Conservation (phyloP, 225 moss, liverwort and hornwort species). For the Climacium dendroides region DNA sequence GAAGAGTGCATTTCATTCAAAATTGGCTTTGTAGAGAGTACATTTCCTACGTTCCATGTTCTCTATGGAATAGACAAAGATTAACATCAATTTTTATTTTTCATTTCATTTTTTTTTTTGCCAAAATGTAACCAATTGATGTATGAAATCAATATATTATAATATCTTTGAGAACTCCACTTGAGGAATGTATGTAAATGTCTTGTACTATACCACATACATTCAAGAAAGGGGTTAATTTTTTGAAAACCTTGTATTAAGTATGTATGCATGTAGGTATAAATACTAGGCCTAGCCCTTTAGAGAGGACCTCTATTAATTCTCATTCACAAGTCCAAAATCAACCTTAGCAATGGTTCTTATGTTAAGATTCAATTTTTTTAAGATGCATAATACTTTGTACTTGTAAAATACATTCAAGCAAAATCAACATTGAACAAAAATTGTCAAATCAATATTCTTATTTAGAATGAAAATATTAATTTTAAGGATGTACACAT, state of each 20-base stretch:
- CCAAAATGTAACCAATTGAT: accelerated
- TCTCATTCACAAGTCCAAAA: accelerated
- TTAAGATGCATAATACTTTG: neutral
- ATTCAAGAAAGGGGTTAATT: neutral
- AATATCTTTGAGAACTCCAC: neutral
- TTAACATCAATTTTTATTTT: neutral
- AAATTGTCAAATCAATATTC: neutral
- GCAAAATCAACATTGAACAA: neutral
- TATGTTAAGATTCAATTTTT: neutral
- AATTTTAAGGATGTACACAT: neutral
- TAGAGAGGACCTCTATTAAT: neutral
- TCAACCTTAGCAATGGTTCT: neutral
- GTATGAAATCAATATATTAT: too few species aligned
- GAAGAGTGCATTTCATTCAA: too few species aligned
- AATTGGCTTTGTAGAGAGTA: neutral
- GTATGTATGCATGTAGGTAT: neutral
- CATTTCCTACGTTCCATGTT: neutral
- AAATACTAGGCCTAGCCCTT: neutral
- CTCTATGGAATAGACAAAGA: too few species aligned
- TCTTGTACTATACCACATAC: neutral
- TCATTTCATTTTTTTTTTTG: neutral
- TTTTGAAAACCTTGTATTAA: too few species aligned
- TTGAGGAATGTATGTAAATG: neutral
- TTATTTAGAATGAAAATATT: neutral
- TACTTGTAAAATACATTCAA: neutral